These are phyloP conservation scores for Diaporthe ampelina DNA, from an alignment of 2,329 filamentous ascomycete species.

Conservation along the genomic window DNA sequence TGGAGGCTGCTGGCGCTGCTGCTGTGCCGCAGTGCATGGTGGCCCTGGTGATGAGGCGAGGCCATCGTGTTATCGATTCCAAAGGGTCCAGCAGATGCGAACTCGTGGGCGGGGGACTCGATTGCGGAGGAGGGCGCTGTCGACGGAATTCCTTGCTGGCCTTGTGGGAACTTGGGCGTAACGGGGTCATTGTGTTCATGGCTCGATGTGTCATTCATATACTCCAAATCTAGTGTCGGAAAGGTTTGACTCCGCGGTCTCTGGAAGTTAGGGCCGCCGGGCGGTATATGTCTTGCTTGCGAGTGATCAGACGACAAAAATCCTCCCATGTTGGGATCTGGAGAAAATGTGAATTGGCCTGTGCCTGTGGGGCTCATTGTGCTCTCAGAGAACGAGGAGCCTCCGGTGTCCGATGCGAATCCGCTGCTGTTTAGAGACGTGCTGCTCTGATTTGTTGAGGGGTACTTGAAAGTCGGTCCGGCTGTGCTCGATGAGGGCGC, in stretches of 20 bases:
- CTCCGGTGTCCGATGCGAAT: constrained; percentile 71
- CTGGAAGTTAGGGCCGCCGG: constrained; percentile 67
- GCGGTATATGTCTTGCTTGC: constrained; percentile 48
- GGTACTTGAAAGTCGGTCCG: constrained; percentile 66
- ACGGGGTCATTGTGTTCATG: constrained; percentile 57
- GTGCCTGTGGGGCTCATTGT: constrained; percentile 81
- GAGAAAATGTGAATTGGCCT: constrained; percentile 81
- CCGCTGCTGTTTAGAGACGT: constrained; percentile 77
- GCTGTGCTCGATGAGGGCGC: constrained; percentile 55
- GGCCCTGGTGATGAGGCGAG: constrained; percentile 56
- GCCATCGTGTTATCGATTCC: constrained; percentile 60
- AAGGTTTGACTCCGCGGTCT: constrained; percentile 91
- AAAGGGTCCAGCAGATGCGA: constrained; percentile 55
- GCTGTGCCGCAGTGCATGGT: constrained; percentile 64
- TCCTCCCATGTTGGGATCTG: constrained; percentile 77
- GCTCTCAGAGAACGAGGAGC: constrained; percentile 78
- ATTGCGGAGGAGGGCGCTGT: constrained; percentile 66
- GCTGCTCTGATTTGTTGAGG: constrained; percentile 73
- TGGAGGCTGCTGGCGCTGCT: constrained; percentile 65
- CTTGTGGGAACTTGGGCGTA: constrained; percentile 60
- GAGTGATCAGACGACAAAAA: constrained; percentile 65
- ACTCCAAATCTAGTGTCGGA: constrained; percentile 77
- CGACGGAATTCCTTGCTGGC: constrained; percentile 53
- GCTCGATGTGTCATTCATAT: constrained; percentile 57
- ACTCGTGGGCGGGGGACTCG: constrained; percentile 65